Evolutionary conservation across 1,284 basidiomycete genomes (phyloP), one percentile per base, ranked within the genome.

Genomic region (Ustilago cynodontis): DNA sequence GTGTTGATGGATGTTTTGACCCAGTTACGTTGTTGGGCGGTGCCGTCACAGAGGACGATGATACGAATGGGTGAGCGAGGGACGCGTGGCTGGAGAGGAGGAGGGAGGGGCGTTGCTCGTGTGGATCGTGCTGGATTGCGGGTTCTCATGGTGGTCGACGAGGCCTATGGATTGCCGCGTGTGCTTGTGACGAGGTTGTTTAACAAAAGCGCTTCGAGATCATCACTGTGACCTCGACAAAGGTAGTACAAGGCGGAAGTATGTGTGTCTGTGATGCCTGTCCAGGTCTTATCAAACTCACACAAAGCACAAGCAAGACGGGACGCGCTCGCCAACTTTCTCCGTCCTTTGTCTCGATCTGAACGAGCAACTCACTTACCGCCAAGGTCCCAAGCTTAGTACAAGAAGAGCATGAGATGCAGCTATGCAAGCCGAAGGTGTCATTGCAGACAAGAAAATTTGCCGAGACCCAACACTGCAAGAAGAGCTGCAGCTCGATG

Each of bases 31-130:
- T 67, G 58, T 62, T 78, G 74, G 10, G 65, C 71, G 0, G 78
- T 81, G 20, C 79, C 79, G 56, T 81, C 80, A 53, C 78, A 80
- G 54, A 80, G 73, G 20, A 81, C 60, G 45, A 80, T 62, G 59
- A 81, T 72, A 16, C 75, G 70, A 26, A 72, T 62, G 14, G 70
- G 64, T n/a, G 63, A 35, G n/a, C 78, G 71, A 0, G 67, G 73
- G 29, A 59, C 39, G 22, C 60, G 68, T 9, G 65, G 52, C 35
- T 71, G 73, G 2, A 71, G 9, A 1, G 72, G 72, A 1, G 59
- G 55, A 5, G 64, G 60, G 16, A 49, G 47, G 10, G 47, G 20
- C 9, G 13, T 6, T 49, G 47, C 24, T 49, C 24, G 47, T 29
- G 47, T 26, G 8, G 47, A 18, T 16, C 20, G 11, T n/a, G 43